phyloP scores from a whole-genome alignment of 176 grass and related monocot genomes.

The Neostapfia colusana region DNA sequence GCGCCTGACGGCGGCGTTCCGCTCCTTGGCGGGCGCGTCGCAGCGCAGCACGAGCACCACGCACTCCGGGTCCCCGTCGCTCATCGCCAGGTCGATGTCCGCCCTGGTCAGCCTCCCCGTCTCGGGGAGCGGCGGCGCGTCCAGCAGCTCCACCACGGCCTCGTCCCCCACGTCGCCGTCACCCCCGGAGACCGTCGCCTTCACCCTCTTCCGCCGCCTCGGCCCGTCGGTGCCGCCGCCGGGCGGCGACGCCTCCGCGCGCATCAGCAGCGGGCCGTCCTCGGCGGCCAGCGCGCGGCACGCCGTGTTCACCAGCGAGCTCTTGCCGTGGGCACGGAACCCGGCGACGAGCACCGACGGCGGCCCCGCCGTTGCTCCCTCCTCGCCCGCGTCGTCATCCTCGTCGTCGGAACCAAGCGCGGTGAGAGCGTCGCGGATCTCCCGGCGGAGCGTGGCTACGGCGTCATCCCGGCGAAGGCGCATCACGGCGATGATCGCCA shows the following conservation, averaged over 20 bases:
- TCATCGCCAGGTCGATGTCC: conserved; percentile 46
- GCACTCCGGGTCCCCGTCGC: conserved; percentile 47
- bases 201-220: conserved; percentile 42
- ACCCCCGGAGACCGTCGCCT: conserved; percentile 45
- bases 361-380: conserved; percentile 4
- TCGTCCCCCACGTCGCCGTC: conserved; percentile 38
- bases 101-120: conserved; percentile 37
- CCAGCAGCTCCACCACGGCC: conserved; percentile 60
- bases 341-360: conserved; percentile 63
- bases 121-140: conserved; percentile 58
- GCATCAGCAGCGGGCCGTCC: conserved; percentile 76
- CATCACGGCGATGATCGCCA: conserved; percentile 50
- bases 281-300: conserved; percentile 78
- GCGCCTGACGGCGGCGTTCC: conserved; percentile 47
- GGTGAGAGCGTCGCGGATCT: conserved; percentile 37
- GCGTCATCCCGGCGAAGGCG: conserved; percentile 47
- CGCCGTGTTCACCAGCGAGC: conserved; percentile 89
- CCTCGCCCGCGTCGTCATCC: conserved; percentile 4
- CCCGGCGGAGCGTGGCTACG: conserved; percentile 52
- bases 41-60: conserved; percentile 76
- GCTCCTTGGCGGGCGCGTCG: conserved; percentile 56
- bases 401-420: conserved; percentile 23
- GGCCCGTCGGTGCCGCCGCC: conserved; percentile 41
- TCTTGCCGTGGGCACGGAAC: conserved; percentile 76
- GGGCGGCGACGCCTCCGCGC: conserved; percentile 71